A percentile compares a stretch with the other conserved stretches of the same genome.
These are phyloP conservation scores for Coniochaeta sp. DNA, from an alignment of 2,329 filamentous ascomycete species.

Conservation along the genomic window DNA sequence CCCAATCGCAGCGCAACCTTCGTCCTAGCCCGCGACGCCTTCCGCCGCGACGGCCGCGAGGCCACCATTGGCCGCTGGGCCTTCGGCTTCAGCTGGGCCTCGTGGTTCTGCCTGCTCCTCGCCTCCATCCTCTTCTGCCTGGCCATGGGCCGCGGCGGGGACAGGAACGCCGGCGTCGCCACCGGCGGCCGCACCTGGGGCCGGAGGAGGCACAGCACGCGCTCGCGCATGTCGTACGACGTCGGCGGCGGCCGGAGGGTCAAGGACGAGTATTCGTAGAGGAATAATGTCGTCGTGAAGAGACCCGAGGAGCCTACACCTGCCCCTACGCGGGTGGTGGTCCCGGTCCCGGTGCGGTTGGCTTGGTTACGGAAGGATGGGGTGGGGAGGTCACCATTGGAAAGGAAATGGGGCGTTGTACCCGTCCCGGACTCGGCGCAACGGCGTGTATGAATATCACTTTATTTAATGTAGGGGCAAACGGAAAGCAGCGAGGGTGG, in stretches of 20 bases:
- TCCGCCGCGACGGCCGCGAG: conserved; percentile 45
- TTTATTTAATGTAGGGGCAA: not conserved
- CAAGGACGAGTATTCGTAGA: conserved; percentile 62
- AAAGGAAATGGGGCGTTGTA: not conserved
- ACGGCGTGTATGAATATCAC: not conserved
- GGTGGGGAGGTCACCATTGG: not conserved
- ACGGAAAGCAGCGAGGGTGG: not conserved
- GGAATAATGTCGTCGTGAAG: not conserved
- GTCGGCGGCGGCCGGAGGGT: conserved; percentile 52
- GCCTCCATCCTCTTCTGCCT: conserved; percentile 61
- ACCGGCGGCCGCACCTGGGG: conserved; percentile 22
- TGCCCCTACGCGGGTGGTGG: too few species aligned
- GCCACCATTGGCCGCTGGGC: conserved; percentile 61
- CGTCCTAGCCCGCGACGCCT: conserved; percentile 62
- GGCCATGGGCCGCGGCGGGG: conserved; percentile 46
- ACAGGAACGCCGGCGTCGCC: conserved; percentile 15
- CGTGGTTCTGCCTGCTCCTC: conserved; percentile 59
- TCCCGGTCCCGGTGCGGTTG: not conserved
- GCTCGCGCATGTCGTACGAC: conserved; percentile 48
- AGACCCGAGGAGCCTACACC: not conserved
- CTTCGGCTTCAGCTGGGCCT: conserved; percentile 72
- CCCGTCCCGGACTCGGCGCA: not conserved
- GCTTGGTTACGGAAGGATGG: not conserved
- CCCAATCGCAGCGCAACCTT: conserved; percentile 43
- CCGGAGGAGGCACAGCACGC: conserved; percentile 38